Base-by-base conservation (phyloP, 805 yeast genomes). In the Metschnikowia borealis region DNA sequence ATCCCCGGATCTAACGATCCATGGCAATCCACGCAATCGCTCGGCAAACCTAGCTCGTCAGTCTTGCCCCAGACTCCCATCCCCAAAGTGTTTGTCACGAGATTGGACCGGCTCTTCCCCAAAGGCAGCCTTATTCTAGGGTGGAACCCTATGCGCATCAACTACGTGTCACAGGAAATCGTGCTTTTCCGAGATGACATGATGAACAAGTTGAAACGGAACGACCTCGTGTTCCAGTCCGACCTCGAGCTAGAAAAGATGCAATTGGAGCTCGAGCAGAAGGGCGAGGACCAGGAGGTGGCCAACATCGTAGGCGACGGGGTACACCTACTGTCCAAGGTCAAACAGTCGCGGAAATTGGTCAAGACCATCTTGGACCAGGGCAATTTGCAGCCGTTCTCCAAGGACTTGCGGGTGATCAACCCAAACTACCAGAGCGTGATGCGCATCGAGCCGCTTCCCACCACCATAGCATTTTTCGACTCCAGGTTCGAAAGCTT, bases 1-100 rank as follows among this genome's bases (percentile, higher is more conserved):
- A 71, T 92, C 1, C 97, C 98, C 0, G 98, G 99, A 1, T 81
- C 82, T 38, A 87, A 89, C 57, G 99, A 94, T 67, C 97, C 97
- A 0, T 94, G 98, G 97, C 83, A 84, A 34, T 80, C 94, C 0
- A 73, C 84, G 48, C 79, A 78, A 44, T 77, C 87, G 1, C 74
- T 84, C 45, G 90, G 92, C 3, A 59, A 71, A 7, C 64, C 74
- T 0, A 64, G 66, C 46, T 48, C 70, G 35, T 64, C 67, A 41
- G 52, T 62, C 37, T 61, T 68, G 29, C 99, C 99, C 0, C 87
- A 85, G 60, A 70, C 74, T 17, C 75, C 82, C 0, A 77, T 94
- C 2, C 96, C 98, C 0, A 70, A 74, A 23, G 68, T 85, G 2
- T 91, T 92, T 62, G 82, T 87, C 3, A 81, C 77, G 50, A 74